phyloP scores from a whole-genome alignment of 169 alveolate species.

The Babesia gibsoni region DNA sequence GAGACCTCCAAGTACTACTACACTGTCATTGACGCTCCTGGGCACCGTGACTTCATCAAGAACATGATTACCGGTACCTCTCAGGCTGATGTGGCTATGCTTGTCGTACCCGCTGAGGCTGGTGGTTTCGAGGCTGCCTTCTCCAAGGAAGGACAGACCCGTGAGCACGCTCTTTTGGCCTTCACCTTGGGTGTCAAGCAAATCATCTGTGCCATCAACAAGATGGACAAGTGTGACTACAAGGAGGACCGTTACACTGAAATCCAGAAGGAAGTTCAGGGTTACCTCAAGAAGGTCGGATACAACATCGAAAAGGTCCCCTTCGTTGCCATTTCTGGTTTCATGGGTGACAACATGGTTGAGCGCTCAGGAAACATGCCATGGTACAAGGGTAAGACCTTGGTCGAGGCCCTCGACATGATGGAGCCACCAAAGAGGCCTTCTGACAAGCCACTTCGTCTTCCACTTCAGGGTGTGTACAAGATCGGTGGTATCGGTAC shows the following conservation, averaged over 20 bases:
- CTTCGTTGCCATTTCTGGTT: slow-evolving; percentile 98
- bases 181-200: slow-evolving; percentile 98
- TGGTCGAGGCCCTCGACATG: slow-evolving; percentile 94
- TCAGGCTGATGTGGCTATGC: slow-evolving; percentile 97
- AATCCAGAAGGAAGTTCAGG: slow-evolving; percentile 92
- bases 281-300: slow-evolving; percentile 94
- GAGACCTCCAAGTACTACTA: slow-evolving; percentile 94
- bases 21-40: slow-evolving; percentile 99
- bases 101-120: slow-evolving; percentile 96
- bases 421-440: slow-evolving; percentile 97
- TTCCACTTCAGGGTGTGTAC: slow-evolving; percentile 97
- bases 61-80: slow-evolving; percentile 99
- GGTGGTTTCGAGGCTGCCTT: slow-evolving; percentile 98
- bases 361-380: slow-evolving; percentile 93
- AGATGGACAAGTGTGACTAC: slow-evolving; percentile 97
- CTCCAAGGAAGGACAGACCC: slow-evolving; percentile 94
- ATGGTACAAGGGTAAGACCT: slow-evolving; percentile 97
- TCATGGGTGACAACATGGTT: slow-evolving; percentile 96
- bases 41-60: slow-evolving; percentile 98
- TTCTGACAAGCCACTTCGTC: slow-evolving; percentile 94
- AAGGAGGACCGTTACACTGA: slow-evolving; percentile 94
- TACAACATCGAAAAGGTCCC: slow-evolving; percentile 96
- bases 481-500: slow-evolving; percentile 99
- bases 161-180: slow-evolving; percentile 98
- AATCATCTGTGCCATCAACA: slow-evolving; percentile 97